Conservation (phyloP, 176 grass and related monocot species). For the Oryza glaberrima region DNA sequence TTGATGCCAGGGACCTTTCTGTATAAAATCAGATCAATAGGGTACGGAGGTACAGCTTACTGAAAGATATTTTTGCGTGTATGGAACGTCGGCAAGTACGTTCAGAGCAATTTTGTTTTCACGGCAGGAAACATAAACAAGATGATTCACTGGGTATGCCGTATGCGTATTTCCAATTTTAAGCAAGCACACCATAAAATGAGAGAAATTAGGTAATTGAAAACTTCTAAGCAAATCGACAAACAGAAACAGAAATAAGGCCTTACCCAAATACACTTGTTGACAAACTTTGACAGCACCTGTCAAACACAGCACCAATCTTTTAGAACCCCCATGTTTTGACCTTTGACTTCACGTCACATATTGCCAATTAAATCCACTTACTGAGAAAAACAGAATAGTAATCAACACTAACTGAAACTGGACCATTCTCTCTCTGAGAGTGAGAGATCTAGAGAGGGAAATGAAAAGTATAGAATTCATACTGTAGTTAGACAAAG, state of each 20-base stretch:
- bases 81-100: background rate
- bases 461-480: slow-evolving; percentile 36
- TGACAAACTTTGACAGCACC: slow-evolving; percentile 20
- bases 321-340: background rate
- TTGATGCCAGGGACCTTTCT: slow-evolving; percentile 53
- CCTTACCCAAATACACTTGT: slow-evolving; percentile 21
- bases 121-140: background rate
- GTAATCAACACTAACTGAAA: slow-evolving; percentile 19
- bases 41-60: slow-evolving; percentile 24
- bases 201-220: background rate
- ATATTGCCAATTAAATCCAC: slow-evolving; percentile 15
- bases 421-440: slow-evolving; percentile 14
- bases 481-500: slow-evolving; percentile 42
- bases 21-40: slow-evolving; percentile 43
- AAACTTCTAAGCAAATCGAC: background rate
- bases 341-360: slow-evolving; percentile 9
- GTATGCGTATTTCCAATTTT: background rate
- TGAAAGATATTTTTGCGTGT: slow-evolving; percentile 32
- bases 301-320: slow-evolving; percentile 6
- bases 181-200: background rate
- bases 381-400: slow-evolving; percentile 16
- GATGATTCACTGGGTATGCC: background rate
- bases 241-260: background rate
- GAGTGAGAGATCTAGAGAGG: background rate
- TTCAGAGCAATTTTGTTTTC: background rate